Evolutionary conservation across 148 eudicot genomes (phyloP).

Genomic region (Salicornia ramosissima): DNA sequence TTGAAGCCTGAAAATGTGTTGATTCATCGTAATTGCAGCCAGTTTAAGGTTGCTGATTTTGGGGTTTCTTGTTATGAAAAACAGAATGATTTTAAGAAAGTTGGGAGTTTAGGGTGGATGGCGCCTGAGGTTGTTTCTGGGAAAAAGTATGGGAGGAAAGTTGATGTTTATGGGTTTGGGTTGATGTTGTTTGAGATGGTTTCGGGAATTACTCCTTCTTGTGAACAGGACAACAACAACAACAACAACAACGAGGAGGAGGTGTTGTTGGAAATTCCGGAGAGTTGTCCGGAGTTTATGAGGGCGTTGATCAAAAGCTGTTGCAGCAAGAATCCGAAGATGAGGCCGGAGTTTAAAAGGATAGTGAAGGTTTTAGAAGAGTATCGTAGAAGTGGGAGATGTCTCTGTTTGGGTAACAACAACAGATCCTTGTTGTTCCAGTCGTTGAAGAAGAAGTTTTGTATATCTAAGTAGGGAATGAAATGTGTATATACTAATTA

Average conservation of each 20-base stretch:
- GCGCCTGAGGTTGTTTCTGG: constrained; percentile 86
- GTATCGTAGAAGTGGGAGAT: constrained; percentile 28
- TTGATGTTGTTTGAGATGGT: constrained; percentile 69
- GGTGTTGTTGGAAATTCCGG: constrained; percentile 52
- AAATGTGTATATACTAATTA: no score
- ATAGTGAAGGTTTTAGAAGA: constrained; percentile 59
- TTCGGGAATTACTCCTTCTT: constrained; percentile 57
- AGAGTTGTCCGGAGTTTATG: constrained; percentile 51
- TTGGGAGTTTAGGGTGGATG: constrained; percentile 86
- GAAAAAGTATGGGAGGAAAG: constrained; percentile 57
- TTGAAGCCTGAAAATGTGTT: constrained; percentile 72
- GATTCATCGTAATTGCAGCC: constrained; percentile 39
- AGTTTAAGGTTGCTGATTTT: constrained; percentile 69
- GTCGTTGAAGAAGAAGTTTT: no score
- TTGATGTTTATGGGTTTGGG: constrained; percentile 80
- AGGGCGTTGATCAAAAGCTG: constrained; percentile 55
- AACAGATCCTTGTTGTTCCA: no score
- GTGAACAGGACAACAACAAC: constrained; percentile 71
- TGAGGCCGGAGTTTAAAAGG: constrained; percentile 72
- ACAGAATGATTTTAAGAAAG: constrained; percentile 31
- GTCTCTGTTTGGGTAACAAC: no score
- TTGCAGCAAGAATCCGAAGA: constrained; percentile 57
- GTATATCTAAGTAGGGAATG: no score
- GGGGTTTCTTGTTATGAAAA: constrained; percentile 59
- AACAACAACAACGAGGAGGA: no score